Evolutionary conservation across 2,329 filamentous ascomycete species (phyloP).

Genomic region (Talaromyces sp.): DNA sequence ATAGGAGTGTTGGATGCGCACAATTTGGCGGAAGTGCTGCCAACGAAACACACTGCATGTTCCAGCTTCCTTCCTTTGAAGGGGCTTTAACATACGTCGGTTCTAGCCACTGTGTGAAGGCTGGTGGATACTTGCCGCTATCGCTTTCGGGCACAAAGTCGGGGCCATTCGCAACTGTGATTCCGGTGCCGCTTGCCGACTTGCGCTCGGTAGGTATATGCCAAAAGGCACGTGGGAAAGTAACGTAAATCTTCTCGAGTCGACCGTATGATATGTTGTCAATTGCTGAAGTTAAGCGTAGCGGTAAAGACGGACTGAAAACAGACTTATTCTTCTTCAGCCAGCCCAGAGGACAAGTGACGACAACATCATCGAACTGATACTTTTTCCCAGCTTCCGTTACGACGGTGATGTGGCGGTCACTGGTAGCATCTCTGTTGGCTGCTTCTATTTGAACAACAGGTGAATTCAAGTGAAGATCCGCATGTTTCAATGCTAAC

Average conservation of each 20-base stretch:
- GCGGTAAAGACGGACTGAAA: conserved; percentile 46
- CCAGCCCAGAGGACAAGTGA: conserved; percentile 54
- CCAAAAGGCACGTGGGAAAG: conserved; percentile 77
- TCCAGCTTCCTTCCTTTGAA: conserved; percentile 61
- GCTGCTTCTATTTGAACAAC: conserved; percentile 38
- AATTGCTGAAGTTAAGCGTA: conserved; percentile 44
- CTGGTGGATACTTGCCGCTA: conserved; percentile 43
- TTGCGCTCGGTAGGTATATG: conserved; percentile 36
- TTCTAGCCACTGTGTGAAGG: conserved; percentile 72
- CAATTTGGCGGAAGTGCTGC: conserved; percentile 58
- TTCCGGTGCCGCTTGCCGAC: conserved; percentile 15
- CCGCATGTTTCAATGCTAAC: conserved; percentile 46
- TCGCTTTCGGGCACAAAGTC: conserved; percentile 4
- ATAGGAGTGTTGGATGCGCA: conserved; percentile 77
- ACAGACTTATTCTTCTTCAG: conserved; percentile 47
- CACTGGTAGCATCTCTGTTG: conserved; percentile 20
- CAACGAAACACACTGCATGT: conserved; percentile 73
- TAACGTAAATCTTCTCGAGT: conserved; percentile 55
- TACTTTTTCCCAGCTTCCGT: conserved; percentile 34
- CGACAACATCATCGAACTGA: conserved; percentile 51
- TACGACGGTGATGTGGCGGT: conserved; percentile 45
- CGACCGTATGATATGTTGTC: conserved; percentile 47
- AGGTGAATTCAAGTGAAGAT: conserved; percentile 48
- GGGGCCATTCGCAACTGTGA: conserved; percentile 11
- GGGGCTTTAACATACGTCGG: conserved; percentile 63